Evolutionary conservation across 2,329 filamentous ascomycete genomes (phyloP).

Genomic region (Colletotrichum shisoi): DNA sequence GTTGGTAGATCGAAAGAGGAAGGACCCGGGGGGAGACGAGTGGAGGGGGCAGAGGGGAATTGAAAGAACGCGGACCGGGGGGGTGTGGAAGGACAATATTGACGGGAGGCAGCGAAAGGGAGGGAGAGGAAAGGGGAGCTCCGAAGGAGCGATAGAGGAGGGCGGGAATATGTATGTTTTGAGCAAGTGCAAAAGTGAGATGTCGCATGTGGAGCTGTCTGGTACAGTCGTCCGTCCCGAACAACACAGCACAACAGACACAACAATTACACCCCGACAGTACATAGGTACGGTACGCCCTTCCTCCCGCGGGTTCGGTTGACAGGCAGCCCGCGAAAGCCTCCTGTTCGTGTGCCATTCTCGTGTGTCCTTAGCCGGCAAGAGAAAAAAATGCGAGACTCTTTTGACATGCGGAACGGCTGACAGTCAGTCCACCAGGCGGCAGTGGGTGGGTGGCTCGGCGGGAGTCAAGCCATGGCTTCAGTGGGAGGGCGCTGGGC

Average conservation of each 20-base stretch:
- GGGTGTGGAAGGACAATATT: slow-evolving; percentile 5
- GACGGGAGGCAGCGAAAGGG: slow-evolving; percentile 34
- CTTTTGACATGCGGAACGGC: not conserved
- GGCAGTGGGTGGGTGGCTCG: slow-evolving; percentile 1
- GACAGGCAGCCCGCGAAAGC: not conserved
- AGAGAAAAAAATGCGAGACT: not conserved
- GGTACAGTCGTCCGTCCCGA: slow-evolving; percentile 1
- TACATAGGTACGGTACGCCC: not conserved
- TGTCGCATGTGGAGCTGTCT: slow-evolving; percentile 23
- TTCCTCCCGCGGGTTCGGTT: not conserved
- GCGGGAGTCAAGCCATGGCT: not conserved
- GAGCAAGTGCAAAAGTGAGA: slow-evolving; percentile 33
- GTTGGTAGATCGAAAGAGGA: slow-evolving; percentile 9
- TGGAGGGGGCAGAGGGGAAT: slow-evolving; percentile 4
- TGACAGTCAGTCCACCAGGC: slow-evolving; percentile 3
- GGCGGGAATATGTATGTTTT: slow-evolving; percentile 39
- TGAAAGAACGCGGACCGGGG: no score
- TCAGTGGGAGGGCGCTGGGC: slow-evolving; percentile 2
- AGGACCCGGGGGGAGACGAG: slow-evolving; percentile 8
- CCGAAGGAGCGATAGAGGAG: slow-evolving; percentile 34
- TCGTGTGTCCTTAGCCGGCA: not conserved
- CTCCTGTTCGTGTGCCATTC: not conserved
- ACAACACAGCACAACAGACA: not conserved
- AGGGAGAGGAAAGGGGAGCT: slow-evolving; percentile 18
- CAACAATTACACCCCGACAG: not conserved